phyloP scores from a whole-genome alignment of 352 stramenopile species.

The Peronospora farinosa region DNA sequence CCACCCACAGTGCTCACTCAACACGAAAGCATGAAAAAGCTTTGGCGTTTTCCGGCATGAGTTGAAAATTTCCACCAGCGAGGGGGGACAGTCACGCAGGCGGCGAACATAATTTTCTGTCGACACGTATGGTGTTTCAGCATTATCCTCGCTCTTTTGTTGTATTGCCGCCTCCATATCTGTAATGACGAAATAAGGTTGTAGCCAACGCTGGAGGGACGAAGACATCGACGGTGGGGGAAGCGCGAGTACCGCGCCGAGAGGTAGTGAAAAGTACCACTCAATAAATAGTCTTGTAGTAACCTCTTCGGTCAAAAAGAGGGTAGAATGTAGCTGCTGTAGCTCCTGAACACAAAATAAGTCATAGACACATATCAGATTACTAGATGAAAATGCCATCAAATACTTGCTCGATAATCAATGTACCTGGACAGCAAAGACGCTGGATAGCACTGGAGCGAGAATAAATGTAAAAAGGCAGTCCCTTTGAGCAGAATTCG shows the following conservation, averaged over 20 bases:
- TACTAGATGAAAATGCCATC: not conserved
- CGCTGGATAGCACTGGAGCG: slow-evolving; percentile 62
- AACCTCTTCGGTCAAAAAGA: slow-evolving; percentile 52
- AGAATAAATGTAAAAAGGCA: slow-evolving; percentile 61
- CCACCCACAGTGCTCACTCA: slow-evolving; percentile 61
- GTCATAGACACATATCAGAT: slow-evolving; percentile 9
- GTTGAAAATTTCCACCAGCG: slow-evolving; percentile 45
- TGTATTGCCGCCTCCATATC: slow-evolving; percentile 34
- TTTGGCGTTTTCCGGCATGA: slow-evolving; percentile 54
- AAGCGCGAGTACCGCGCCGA: slow-evolving; percentile 50
- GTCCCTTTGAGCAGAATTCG: slow-evolving; percentile 25
- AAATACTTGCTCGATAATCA: not conserved
- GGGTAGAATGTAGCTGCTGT: slow-evolving; percentile 44
- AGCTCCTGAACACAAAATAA: slow-evolving; percentile 37
- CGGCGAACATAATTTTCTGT: slow-evolving; percentile 28
- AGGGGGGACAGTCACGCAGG: slow-evolving; percentile 32
- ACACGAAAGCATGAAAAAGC: slow-evolving; percentile 67
- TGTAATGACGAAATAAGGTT: slow-evolving; percentile 44
- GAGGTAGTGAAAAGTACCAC: slow-evolving; percentile 77
- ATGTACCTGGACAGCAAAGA: slow-evolving; percentile 74
- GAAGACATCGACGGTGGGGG: slow-evolving; percentile 60
- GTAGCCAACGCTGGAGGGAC: slow-evolving; percentile 69
- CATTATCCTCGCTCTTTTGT: slow-evolving; percentile 27
- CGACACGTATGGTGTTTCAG: slow-evolving; percentile 20
- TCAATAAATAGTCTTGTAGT: slow-evolving; percentile 63